Percentiles rank a stretch among this genome's conserved stretches.
Conservation (phyloP, 2,329 filamentous ascomycete species). For the Trichoderma oligosporum region DNA sequence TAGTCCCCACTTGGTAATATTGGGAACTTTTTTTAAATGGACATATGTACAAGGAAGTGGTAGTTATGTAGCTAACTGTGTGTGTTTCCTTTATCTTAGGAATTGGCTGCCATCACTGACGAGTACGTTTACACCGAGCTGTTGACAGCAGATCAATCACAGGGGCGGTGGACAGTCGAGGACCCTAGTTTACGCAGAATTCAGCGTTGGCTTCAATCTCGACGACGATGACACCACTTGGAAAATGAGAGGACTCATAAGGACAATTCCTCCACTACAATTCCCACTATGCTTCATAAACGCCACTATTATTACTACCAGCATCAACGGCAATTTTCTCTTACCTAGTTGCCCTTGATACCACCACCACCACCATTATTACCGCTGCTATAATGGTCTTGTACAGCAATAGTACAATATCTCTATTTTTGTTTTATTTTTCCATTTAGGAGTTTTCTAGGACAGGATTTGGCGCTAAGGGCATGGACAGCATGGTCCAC, state of each 20-base stretch:
- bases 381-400: not conserved
- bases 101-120: constrained; percentile 56
- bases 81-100: constrained; percentile 37
- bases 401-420: not conserved
- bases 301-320: not conserved
- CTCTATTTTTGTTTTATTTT: not conserved
- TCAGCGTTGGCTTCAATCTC: constrained; percentile 54
- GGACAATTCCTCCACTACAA: not conserved
- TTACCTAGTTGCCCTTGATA: not conserved
- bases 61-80: not conserved
- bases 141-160: constrained; percentile 47
- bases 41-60: constrained; percentile 8
- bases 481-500: constrained; percentile 11
- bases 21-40: not conserved
- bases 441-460: not conserved
- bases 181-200: constrained; percentile 57
- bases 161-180: constrained; percentile 60
- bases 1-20: not conserved
- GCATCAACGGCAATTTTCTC: not conserved
- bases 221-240: constrained; percentile 22
- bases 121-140: constrained; percentile 56
- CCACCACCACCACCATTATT: not conserved
- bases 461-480: constrained; percentile 11
- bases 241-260: not conserved
- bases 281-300: no score